Base-by-base conservation (phyloP, 495 filamentous ascomycete species). In the Penicillium canescens region DNA sequence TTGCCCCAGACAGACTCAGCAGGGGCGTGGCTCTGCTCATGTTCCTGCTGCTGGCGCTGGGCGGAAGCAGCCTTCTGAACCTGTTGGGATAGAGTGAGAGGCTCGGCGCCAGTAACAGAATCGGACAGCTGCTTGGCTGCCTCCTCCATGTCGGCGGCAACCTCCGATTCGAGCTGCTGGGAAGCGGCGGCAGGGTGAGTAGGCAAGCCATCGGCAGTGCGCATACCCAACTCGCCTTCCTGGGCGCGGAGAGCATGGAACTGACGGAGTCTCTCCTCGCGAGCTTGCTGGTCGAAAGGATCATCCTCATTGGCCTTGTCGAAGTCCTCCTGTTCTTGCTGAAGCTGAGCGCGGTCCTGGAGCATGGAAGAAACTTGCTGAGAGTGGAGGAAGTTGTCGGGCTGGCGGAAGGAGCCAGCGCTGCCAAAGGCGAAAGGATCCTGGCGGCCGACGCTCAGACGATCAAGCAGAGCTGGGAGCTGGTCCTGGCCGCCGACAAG, bases 21-120 rank as follows among this genome's bases (percentile, higher is more conserved):
- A 53, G 82, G 77, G 47, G 63, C 63, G 42, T 77, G 75, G 34
- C 40, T 55, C 34, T 72, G 65, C 41, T 70, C 44, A 26, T 70
- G 46, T 50, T 73, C 42, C 47, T 87, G 77, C 56, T 84, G 78
- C 60, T 90, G 83, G 63, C 86, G 85, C 14, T 81, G 77, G 24
- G 80, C 78, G 42, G 84, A 82, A 10, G 82, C 83, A 20, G 90
- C 89, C 69, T 91, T 89, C 66, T 91, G 88, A 6, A 94, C 90
- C 70, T 93, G 90, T 69, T 96, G 88, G n/a, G 87, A 89, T 10
- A 95, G 78, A 31, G 90, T 90, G 1, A 91, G 78, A 26, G 71
- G 66, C 48, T 75, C 71, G 18, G 54, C 56, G 21, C 38, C 66
- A 21, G 34, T 37, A 31, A 46, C 23, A 33, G 75, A 43, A 40